Evolutionary conservation across 805 yeast genomes (phyloP), one percentile per base, ranked within the genome.

Genomic region (Torulaspora maleeae): DNA sequence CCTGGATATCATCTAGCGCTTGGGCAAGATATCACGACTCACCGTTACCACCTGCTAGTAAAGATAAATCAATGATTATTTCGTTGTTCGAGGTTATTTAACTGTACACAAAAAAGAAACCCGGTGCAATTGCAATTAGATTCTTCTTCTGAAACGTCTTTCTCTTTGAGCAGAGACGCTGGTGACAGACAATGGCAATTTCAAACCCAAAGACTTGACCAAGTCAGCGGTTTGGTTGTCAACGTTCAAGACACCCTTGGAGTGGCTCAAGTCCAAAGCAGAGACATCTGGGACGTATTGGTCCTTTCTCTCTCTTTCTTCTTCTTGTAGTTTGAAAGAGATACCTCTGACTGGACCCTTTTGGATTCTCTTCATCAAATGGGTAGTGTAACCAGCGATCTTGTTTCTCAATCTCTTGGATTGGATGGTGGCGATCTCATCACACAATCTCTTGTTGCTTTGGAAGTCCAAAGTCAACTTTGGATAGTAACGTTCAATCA

Each of bases 341-440:
- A 93, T 95, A 80, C 99, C 99, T 84, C 98, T 90, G 69, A 93
- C 99, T 81, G 99, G 99, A 74, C 99, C 99, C 83, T 91, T 93
- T 80, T 95, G 98, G 73, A 93, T 93, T 82, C 99, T 90, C 83
- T 88, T 93, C 99, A 93, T 95, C 77, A 93, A 84, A 78, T 93
- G 99, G 71, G 99, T 93, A 77, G 99, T 93, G 96, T 91, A 93
- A 76, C 99, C 99, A 74, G 99, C 99, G 70, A 93, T 95, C 88
- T 93, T 93, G 93, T 93, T 93, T 83, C 99, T 93, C 77, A 93
- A 86, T 80, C 99, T 88, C 86, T 93, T 93, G 70, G 99, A 88
- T 77, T 91, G 97, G 73, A 93, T 95, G 75, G 86, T 90, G 64
- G 99, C 99, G 68, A 93, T 90, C 78, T 95, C 96, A 69, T 88